Conservation (phyloP, 164 flowering plant genomes). For the Dillenia suffruticosa region DNA sequence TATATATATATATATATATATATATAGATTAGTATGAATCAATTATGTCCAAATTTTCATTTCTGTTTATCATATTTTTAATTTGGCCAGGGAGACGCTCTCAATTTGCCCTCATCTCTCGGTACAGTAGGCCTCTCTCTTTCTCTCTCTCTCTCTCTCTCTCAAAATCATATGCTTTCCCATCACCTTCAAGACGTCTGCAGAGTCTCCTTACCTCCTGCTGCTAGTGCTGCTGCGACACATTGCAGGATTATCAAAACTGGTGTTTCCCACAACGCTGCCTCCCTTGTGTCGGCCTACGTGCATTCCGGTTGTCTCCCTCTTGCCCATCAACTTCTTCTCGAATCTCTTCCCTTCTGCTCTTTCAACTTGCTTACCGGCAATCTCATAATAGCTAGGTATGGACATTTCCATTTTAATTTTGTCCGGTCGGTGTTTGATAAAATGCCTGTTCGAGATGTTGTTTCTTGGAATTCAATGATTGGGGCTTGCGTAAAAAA, state of each 20-base stretch:
- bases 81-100: no score
- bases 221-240: conserved; percentile 3
- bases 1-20: no score
- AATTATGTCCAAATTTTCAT: no score
- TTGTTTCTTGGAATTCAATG: conserved; percentile 61
- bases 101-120: no score
- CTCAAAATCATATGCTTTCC: no score
- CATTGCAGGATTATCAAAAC: conserved; percentile 38
- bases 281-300: conserved; percentile 39
- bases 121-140: no score
- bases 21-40: no score
- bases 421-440: conserved; percentile 44
- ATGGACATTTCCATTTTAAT: conserved; percentile 33
- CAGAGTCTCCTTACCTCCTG: no score
- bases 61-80: no score
- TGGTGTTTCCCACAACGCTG: conserved; percentile 37
- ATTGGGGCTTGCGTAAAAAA: conserved; percentile 49
- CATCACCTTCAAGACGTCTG: no score
- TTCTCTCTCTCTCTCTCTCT: no score
- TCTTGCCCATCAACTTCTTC: conserved; percentile 29
- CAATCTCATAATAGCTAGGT: conserved; percentile 38
- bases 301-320: conserved; percentile 12
- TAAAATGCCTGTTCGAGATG: conserved; percentile 33
- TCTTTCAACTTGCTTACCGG: conserved; percentile 22
- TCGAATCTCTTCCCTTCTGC: conserved; percentile 18